Base-by-base conservation (phyloP, 2,329 filamentous ascomycete species). In the Aspergillus viridinutans region DNA sequence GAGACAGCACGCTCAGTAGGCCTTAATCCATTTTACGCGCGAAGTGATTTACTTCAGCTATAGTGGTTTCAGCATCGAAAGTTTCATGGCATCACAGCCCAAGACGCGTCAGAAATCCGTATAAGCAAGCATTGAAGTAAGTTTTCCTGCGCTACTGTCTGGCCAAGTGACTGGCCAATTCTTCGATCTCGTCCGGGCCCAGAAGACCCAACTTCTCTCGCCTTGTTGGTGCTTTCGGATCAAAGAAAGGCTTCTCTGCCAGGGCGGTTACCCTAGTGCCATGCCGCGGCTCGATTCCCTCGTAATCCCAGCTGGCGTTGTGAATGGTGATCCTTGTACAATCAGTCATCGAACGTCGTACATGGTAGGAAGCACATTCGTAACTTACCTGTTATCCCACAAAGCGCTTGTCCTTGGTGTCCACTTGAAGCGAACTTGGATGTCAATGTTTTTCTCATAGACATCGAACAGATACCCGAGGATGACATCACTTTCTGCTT, bases 301-400 rank as follows among this genome's bases (percentile, higher is more conserved):
- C 86, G 65, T 90, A 90, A 62, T 90, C 87, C 86, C 86, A 90
- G 64, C 83, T 86, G 0, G 87, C 87, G 60, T 89, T 90, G 63
- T 90, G 87, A 40, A 90, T 90, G 0, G 88, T 89, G 57, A 89
- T 87, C 42, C 85, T 84, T 51, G 26, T 17, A 32, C 23, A 23
- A 53, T 61, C 50, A 63, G 52, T 14, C 23, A 14, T 4, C 2
- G 17, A 6, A 21, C 7, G n/a, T 7, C 9, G 17, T 3, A 28
- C 8, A 21, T 17, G 17, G 3, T 17, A 35, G 12, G 23, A 23
- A 14, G n/a, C 42, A 5, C 17, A 14, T 14, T 25, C 3, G 54
- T 29, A 23, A 66, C 78, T 66, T 45, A 83, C 77, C 85, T 78
- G 64, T 90, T 90, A 65, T 90, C 87, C 87, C 87, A 90, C 3